These are phyloP conservation scores for Ogataea kodamae DNA, from an alignment of 805 yeast species.

Conservation along the genomic window DNA sequence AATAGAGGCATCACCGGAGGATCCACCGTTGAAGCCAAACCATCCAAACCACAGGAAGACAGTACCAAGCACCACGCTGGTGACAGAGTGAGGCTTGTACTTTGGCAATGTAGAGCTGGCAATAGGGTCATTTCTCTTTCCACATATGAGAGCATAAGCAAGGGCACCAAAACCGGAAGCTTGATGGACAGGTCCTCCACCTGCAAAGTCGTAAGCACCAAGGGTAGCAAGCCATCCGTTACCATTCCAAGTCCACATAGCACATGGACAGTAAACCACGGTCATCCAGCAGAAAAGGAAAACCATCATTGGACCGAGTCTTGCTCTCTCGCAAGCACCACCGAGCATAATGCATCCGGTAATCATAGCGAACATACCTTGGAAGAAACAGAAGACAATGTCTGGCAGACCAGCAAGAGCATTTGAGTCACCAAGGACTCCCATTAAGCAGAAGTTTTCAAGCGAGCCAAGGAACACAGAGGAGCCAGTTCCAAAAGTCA, in stretches of 20 bases:
- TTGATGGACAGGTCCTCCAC: slow-evolving; percentile 98
- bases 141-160: slow-evolving; percentile 87
- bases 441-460: slow-evolving; percentile 73
- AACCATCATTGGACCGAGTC: slow-evolving; percentile 95
- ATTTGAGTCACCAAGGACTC: slow-evolving; percentile 78
- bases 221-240: slow-evolving; percentile 83
- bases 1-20: slow-evolving; percentile 88
- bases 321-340: slow-evolving; percentile 96
- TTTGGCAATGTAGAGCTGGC: slow-evolving; percentile 70
- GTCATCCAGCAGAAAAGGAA: slow-evolving; percentile 93
- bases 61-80: slow-evolving; percentile 88
- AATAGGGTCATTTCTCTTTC: slow-evolving; percentile 85
- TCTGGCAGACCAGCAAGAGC: slow-evolving; percentile 76
- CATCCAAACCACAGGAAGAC: slow-evolving; percentile 97
- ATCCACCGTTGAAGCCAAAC: slow-evolving; percentile 99
- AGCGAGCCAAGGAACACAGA: slow-evolving; percentile 77
- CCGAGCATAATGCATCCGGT: slow-evolving; percentile 95
- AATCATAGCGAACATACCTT: slow-evolving; percentile 94
- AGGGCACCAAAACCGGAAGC: slow-evolving; percentile 92
- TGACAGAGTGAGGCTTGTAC: slow-evolving; percentile 91
- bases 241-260: slow-evolving; percentile 97
- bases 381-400: slow-evolving; percentile 83
- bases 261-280: slow-evolving; percentile 91
- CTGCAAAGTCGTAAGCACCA: slow-evolving; percentile 94
- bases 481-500: slow-evolving; percentile 57